Evolutionary conservation across 2,329 filamentous ascomycete genomes (phyloP).

Genomic region (Mycogone perniciosa): DNA sequence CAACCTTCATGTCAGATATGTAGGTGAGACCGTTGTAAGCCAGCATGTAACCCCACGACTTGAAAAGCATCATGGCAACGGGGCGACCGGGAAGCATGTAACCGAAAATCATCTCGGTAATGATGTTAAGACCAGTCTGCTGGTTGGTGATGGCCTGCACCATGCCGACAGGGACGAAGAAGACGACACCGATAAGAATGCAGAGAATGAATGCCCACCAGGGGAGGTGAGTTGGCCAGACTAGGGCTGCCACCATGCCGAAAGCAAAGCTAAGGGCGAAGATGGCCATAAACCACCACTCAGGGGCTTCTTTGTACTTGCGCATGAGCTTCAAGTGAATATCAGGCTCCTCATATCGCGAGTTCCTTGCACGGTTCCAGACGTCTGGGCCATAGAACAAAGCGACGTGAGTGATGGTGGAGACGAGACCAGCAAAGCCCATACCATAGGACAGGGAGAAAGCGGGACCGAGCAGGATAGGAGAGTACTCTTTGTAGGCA

Average conservation of each 20-base stretch:
- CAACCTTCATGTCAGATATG: constrained; percentile 45
- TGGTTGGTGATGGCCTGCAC: constrained; percentile 44
- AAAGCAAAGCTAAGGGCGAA: constrained; percentile 45
- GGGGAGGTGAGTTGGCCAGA: constrained; percentile 35
- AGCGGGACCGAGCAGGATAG: constrained; percentile 47
- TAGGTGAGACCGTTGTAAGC: constrained; percentile 42
- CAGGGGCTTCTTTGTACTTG: constrained; percentile 48
- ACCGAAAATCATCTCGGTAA: constrained; percentile 43
- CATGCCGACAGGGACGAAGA: constrained; percentile 39
- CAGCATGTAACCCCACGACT: constrained; percentile 41
- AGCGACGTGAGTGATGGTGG: constrained; percentile 45
- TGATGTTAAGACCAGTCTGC: constrained; percentile 41
- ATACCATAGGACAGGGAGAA: constrained; percentile 51
- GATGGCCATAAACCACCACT: constrained; percentile 51
- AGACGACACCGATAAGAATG: constrained; percentile 34
- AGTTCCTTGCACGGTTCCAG: constrained; percentile 24
- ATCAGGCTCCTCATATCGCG: constrained; percentile 38
- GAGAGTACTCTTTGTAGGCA: constrained; percentile 53
- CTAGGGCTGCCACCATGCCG: constrained; percentile 31
- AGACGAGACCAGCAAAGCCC: constrained; percentile 49
- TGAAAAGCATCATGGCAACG: constrained; percentile 46
- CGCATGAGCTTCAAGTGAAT: constrained; percentile 50
- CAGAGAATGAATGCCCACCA: constrained; percentile 38
- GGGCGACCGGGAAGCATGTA: constrained; percentile 43
- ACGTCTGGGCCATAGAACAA: constrained; percentile 50